Percentiles rank a stretch among this genome's conserved stretches.
Evolutionary conservation across 2,329 filamentous ascomycete genomes (phyloP).

Genomic region (Cladosporium sp.): DNA sequence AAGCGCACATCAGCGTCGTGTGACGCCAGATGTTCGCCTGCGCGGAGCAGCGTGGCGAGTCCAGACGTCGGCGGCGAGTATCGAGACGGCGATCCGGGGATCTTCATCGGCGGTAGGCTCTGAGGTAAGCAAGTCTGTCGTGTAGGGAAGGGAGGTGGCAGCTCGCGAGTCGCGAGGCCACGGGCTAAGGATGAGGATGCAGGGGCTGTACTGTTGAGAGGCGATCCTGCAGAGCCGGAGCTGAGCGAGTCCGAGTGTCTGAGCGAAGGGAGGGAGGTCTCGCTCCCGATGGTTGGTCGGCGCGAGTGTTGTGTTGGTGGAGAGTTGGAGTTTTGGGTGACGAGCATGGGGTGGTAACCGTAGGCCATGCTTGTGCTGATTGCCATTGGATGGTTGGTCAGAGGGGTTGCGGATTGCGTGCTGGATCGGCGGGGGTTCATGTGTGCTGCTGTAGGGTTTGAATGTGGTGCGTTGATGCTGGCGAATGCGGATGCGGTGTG

Average conservation of each 20-base stretch:
- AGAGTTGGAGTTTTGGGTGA: background rate
- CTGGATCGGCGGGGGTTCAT: background rate
- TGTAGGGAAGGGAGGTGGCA: background rate
- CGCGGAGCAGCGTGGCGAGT: constrained; percentile 6
- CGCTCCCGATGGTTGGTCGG: background rate
- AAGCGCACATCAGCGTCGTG: background rate
- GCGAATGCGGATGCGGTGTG: constrained; percentile 3
- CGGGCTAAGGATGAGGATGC: background rate
- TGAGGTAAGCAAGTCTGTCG: background rate
- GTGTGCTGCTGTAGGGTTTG: background rate
- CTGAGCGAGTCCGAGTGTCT: background rate
- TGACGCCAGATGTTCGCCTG: constrained; percentile 8
- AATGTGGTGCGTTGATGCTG: background rate
- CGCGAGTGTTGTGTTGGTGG: background rate
- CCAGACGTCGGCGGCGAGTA: background rate
- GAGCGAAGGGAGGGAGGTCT: constrained; percentile 2
- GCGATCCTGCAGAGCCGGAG: background rate
- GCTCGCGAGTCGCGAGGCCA: background rate
- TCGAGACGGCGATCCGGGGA: background rate
- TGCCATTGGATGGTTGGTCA: constrained; percentile 8
- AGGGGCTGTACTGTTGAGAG: background rate
- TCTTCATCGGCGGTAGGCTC: constrained; percentile 1
- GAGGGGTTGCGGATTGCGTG: background rate
- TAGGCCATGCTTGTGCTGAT: constrained; percentile 9
- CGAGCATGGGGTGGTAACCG: constrained; percentile 6